Percentiles rank a stretch among this genome's conserved stretches.
phyloP scores from a whole-genome alignment of 768 basidiomycete genomes.

The Crepidotus variabilis region DNA sequence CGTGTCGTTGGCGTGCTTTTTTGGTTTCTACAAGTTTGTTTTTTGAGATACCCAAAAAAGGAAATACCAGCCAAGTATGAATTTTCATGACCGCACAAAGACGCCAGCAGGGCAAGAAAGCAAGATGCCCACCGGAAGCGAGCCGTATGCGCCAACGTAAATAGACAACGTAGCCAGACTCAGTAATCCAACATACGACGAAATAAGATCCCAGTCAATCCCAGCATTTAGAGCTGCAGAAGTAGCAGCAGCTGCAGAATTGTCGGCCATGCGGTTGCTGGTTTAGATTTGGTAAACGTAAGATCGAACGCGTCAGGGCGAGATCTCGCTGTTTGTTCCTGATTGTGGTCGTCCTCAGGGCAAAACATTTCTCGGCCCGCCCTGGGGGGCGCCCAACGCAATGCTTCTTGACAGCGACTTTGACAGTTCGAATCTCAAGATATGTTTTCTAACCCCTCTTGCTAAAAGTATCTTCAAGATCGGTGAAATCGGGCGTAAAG shows the following conservation, averaged over 20 bases:
- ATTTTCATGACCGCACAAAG: no score
- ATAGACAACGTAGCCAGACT: conserved; percentile 62
- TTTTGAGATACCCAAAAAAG: no score
- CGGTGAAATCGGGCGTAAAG: no score
- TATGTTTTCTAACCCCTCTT: no score
- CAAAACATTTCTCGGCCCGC: not conserved
- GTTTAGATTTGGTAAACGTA: not conserved
- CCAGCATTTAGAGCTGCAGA: conserved; percentile 1
- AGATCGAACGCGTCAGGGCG: not conserved
- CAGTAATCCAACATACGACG: conserved; percentile 68
- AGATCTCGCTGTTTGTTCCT: not conserved
- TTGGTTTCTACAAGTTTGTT: not conserved
- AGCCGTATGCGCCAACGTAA: conserved; percentile 66
- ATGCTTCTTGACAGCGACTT: not conserved
- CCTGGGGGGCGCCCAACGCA: not conserved
- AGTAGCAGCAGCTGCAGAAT: not conserved
- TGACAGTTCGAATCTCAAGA: no score
- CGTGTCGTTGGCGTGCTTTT: conserved; percentile 1
- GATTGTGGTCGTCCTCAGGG: not conserved
- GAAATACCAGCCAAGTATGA: no score
- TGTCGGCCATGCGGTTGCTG: not conserved
- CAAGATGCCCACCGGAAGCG: conserved; percentile 50
- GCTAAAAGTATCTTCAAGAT: no score
- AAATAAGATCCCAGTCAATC: conserved; percentile 55
- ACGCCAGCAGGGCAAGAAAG: conserved; percentile 13